Conservation (phyloP, 2,329 filamentous ascomycete species). For the Nigrospora osmanthi region DNA sequence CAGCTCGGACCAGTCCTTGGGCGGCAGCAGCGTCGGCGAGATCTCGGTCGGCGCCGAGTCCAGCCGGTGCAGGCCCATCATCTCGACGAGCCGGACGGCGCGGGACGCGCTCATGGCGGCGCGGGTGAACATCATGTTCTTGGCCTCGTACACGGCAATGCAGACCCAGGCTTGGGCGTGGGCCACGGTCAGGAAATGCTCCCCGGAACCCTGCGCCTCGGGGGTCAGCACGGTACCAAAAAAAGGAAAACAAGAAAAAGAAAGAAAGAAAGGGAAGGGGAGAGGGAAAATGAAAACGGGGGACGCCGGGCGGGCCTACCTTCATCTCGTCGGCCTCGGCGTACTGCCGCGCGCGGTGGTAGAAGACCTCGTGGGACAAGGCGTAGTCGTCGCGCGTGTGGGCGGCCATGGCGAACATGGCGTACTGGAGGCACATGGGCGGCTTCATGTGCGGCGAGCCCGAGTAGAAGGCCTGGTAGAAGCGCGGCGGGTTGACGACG, state of each 20-base stretch:
- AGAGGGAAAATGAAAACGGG: not conserved
- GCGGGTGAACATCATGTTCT: conserved; percentile 74
- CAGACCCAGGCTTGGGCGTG: conserved; percentile 78
- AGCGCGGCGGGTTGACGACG: conserved; percentile 71
- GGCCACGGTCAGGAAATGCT: conserved; percentile 68
- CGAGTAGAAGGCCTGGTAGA: conserved; percentile 64
- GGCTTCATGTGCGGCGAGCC: conserved; percentile 64
- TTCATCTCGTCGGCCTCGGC: conserved; percentile 79
- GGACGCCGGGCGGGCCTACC: conserved; percentile 20
- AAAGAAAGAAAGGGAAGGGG: conserved; percentile 2
- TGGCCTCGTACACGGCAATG: conserved; percentile 73
- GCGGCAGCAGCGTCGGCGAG: conserved; percentile 65
- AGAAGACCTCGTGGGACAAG: conserved; percentile 67
- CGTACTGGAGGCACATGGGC: conserved; percentile 74
- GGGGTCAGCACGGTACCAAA: too few species aligned
- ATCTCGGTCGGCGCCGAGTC: conserved; percentile 17
- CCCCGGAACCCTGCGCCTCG: conserved; percentile 55
- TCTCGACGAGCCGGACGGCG: conserved; percentile 62
- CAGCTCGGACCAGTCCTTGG: conserved; percentile 72
- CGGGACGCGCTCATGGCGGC: conserved; percentile 76
- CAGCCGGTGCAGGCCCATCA: conserved; percentile 64
- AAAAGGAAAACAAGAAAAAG: conserved; percentile 43
- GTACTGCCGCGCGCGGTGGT: conserved; percentile 75
- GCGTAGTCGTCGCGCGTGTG: not conserved
- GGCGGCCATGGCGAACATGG: conserved; percentile 42